A percentile compares a stretch with the other conserved stretches of the same genome.
Evolutionary conservation across 345 rosid species (phyloP).

Genomic region (Stellera chamaejasme): DNA sequence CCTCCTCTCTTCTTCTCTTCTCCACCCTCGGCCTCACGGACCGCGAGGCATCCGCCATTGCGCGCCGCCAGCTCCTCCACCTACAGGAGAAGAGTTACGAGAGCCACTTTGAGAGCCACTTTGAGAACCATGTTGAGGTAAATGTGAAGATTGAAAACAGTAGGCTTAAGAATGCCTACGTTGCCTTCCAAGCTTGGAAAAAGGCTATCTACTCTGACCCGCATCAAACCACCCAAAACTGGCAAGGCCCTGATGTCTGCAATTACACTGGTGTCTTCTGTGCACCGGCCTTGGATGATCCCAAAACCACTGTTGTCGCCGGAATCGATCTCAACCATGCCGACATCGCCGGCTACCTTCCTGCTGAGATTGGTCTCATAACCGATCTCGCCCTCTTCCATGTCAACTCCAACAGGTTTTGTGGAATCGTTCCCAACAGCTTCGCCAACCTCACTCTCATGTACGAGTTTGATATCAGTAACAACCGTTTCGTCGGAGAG

Average conservation of each 20-base stretch:
- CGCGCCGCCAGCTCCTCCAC: slow-evolving; percentile 48
- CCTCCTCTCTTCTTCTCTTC: slow-evolving; percentile 18
- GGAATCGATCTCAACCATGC: slow-evolving; percentile 70
- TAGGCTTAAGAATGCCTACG: slow-evolving; percentile 55
- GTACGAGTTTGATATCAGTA: slow-evolving; percentile 80
- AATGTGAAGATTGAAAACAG: slow-evolving; percentile 34
- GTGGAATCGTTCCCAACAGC: slow-evolving; percentile 68
- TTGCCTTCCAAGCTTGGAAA: slow-evolving; percentile 75
- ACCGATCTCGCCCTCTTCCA: slow-evolving; percentile 59
- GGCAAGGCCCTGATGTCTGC: slow-evolving; percentile 70
- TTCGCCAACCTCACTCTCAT: slow-evolving; percentile 37
- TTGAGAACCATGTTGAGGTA: slow-evolving; percentile 27
- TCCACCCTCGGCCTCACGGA: slow-evolving; percentile 34
- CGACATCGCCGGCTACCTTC: slow-evolving; percentile 78
- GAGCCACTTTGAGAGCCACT: slow-evolving; percentile 20
- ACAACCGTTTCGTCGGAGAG: slow-evolving; percentile 71
- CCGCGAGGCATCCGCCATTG: slow-evolving; percentile 43
- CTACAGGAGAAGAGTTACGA: slow-evolving; percentile 21
- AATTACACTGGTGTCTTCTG: slow-evolving; percentile 66
- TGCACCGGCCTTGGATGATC: slow-evolving; percentile 51
- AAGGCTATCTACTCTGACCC: slow-evolving; percentile 75
- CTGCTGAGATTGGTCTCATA: slow-evolving; percentile 56
- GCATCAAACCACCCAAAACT: slow-evolving; percentile 48
- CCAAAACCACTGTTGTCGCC: slow-evolving; percentile 39
- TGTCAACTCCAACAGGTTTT: slow-evolving; percentile 65